Base-by-base conservation (phyloP, 2,329 filamentous ascomycete genomes). In the Colletotrichum cuscutae region DNA sequence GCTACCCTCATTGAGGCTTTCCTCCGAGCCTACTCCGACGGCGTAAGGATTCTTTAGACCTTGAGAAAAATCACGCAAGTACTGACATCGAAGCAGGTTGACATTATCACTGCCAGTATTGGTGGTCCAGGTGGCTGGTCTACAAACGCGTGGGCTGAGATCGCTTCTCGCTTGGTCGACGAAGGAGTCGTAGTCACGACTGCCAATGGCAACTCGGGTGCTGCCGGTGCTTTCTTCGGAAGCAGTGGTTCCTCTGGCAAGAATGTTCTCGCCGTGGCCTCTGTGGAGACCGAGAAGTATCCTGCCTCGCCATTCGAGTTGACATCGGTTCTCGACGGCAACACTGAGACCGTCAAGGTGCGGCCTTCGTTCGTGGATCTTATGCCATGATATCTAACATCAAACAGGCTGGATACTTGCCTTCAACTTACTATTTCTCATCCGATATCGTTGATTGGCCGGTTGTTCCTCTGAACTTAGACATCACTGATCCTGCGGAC, bases 121-220 rank as follows among this genome's bases (percentile, higher is more conserved):
- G 83, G 84, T 1, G 74, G 77, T 4, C 77, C 80, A 1, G 78
- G 80, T 56, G 86, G 86, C 22, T 82, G 77, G 77, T 75, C 80
- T 0, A 78, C 79, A 26, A 76, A 82, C 37, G 78, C 82, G n/a
- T 82, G 80, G 80, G 81, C 83, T 37, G 79, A 80, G n/a, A 81
- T 84, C 6, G 80, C 82, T 4, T 80, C 81, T 6, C 80, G 82
- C 32, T 81, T 85, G 57, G 83, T 82, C 12, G 82, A 85, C 8
- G 78, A 83, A 26, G 87, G 88, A 8, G 81, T 89, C 1, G 83
- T 88, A 9, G 82, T 88, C 19, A 84, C 85, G 11, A 84, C 89
- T 28, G 84, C 87, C 1, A 86, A 85, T 5, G 88, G 88, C 15
- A 90, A 90, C 67, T 83, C 85, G 19, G 88, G 88, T 28, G 79